These are phyloP conservation scores for Entomortierella beljakovae DNA, from an alignment of 192 early-diverging fungal species.

Conservation along the genomic window DNA sequence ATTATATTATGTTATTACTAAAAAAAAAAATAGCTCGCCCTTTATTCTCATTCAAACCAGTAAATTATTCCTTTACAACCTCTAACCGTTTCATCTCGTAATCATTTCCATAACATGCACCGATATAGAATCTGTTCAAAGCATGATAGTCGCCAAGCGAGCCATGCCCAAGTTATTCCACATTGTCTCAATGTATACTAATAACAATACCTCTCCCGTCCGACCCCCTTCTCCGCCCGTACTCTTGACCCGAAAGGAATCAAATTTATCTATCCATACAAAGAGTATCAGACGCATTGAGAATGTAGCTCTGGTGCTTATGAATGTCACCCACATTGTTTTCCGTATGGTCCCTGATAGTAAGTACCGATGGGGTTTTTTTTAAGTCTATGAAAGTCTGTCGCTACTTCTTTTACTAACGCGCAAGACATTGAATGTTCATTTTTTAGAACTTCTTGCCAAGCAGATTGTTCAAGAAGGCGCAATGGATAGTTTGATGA, in stretches of 20 bases:
- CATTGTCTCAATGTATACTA: conserved; percentile 35
- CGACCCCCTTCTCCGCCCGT: conserved; percentile 44
- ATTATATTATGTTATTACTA: too few relatives aligned
- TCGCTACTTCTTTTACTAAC: too few relatives aligned
- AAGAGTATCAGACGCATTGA: conserved; percentile 26
- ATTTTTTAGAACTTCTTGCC: conserved; percentile 21
- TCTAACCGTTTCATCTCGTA: background rate
- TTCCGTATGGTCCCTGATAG: conserved; percentile 44
- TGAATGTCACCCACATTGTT: conserved; percentile 41
- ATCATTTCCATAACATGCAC: background rate
- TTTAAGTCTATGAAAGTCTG: too few relatives aligned
- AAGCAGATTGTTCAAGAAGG: conserved; percentile 39
- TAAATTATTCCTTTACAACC: background rate
- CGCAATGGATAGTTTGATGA: conserved; percentile 38
- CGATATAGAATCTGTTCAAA: conserved; percentile 60
- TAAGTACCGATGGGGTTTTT: conserved; percentile 23
- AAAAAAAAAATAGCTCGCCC: background rate
- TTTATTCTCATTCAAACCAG: background rate
- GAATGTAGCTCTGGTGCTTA: conserved; percentile 26
- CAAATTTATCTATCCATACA: conserved; percentile 19
- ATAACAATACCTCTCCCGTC: conserved; percentile 8
- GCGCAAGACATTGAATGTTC: too few relatives aligned
- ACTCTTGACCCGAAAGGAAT: conserved; percentile 19
- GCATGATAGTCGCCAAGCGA: conserved; percentile 62
- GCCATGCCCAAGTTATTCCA: conserved; percentile 59